phyloP scores from a whole-genome alignment of 2,329 filamentous ascomycete species.

The Penicillium glabrum region DNA sequence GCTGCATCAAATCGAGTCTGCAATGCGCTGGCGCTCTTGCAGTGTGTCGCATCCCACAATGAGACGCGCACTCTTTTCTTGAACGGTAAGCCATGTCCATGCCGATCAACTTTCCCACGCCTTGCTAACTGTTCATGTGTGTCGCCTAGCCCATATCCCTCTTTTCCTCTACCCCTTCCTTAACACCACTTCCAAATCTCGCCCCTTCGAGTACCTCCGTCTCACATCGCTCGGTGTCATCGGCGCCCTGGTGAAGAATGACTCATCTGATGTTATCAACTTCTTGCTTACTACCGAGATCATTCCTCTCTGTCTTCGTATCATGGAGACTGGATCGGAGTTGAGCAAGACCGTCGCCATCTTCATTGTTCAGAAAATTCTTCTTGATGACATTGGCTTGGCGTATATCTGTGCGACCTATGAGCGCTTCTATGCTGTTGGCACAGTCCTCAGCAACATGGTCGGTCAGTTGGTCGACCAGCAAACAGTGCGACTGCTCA shows the following conservation, averaged over 20 bases:
- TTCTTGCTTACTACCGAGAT: constrained; percentile 98
- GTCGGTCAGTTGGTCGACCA: constrained; percentile 96
- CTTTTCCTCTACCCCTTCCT: constrained; percentile 97
- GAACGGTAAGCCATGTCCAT: constrained; percentile 64
- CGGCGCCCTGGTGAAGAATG: constrained; percentile 95
- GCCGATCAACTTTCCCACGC: neutral
- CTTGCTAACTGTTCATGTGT: neutral
- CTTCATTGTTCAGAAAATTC: constrained; percentile 98
- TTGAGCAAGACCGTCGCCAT: constrained; percentile 98
- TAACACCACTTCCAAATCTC: constrained; percentile 97
- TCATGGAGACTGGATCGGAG: constrained; percentile 99
- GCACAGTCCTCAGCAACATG: constrained; percentile 98
- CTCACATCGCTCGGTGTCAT: constrained; percentile 96
- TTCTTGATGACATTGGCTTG: constrained; percentile 92
- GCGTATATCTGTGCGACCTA: constrained; percentile 99
- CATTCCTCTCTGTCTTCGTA: constrained; percentile 92
- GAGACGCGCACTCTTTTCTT: constrained; percentile 92
- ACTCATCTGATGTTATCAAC: constrained; percentile 98
- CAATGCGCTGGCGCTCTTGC: constrained; percentile 90
- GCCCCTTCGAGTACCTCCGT: constrained; percentile 95
- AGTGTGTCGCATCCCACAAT: constrained; percentile 96
- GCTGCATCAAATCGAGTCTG: constrained; percentile 97
- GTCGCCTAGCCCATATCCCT: constrained; percentile 78
- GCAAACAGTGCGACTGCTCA: constrained; percentile 90
- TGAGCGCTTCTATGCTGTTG: constrained; percentile 96